Conservation (phyloP, 306 rosid genomes). For the Fragaria iinumae region DNA sequence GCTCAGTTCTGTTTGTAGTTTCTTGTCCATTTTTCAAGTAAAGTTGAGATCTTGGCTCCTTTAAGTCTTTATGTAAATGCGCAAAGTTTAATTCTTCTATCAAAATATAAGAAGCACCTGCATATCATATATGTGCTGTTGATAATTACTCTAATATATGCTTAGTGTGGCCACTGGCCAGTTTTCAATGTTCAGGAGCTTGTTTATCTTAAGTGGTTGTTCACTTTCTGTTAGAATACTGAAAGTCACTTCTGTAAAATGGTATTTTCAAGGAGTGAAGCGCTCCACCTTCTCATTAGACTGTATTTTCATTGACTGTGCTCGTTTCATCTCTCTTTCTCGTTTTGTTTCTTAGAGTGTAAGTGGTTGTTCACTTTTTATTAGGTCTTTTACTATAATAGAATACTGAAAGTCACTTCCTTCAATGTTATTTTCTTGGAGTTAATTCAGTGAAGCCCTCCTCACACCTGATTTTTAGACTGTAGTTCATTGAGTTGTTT, state of each 20-base stretch:
- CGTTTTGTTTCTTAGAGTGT: too few species aligned
- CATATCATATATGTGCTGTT: neutral
- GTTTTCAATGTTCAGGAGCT: too few species aligned
- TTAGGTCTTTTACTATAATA: too few species aligned
- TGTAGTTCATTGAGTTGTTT: neutral
- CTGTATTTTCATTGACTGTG: too few species aligned
- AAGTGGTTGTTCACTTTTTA: neutral
- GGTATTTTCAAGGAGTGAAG: neutral
- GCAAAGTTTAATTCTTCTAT: neutral
- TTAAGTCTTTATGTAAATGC: neutral
- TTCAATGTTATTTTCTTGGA: neutral
- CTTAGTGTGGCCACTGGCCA: neutral
- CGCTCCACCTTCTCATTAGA: neutral
- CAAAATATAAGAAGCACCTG: neutral
- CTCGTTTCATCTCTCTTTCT: too few species aligned
- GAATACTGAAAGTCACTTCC: neutral
- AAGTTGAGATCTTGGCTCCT: constrained; percentile 13
- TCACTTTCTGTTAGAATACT: neutral
- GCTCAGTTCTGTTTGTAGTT: neutral
- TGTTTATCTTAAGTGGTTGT: neutral
- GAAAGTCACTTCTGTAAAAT: neutral
- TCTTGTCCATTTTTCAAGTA: neutral
- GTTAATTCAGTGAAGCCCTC: too few species aligned
- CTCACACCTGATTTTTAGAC: too few species aligned
- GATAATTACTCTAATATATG: neutral